Conservation (phyloP, 2,329 filamentous ascomycete species). For the Bisporella sp. region DNA sequence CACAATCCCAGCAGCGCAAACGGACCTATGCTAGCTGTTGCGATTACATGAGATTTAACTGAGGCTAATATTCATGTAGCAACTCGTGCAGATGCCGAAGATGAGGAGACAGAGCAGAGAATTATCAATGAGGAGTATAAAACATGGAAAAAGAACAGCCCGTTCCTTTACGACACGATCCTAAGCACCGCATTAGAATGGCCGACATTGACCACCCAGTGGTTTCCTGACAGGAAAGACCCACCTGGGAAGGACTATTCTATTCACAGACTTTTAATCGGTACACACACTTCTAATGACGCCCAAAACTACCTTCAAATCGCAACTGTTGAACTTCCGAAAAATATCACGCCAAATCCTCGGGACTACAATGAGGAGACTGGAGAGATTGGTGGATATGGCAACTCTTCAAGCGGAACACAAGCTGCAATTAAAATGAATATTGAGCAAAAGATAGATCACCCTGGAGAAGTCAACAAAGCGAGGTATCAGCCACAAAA, state of each 20-base stretch:
- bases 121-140: constrained; percentile 99
- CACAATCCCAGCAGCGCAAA: too few species aligned
- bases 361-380: constrained; percentile 86
- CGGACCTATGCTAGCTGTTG: too few species aligned
- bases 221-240: constrained; percentile 92
- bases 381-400: constrained; percentile 91
- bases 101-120: constrained; percentile 70
- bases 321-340: constrained; percentile 87
- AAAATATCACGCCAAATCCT: constrained; percentile 64
- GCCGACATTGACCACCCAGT: constrained; percentile 95
- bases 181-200: constrained; percentile 91
- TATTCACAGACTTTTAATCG: constrained; percentile 82
- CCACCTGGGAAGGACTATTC: constrained; percentile 80
- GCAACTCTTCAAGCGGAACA: constrained; percentile 59
- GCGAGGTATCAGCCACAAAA: constrained; percentile 97
- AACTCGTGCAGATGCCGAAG: constrained; percentile 48
- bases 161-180: constrained; percentile 97
- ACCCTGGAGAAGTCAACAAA: constrained; percentile 97
- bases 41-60: too few species aligned
- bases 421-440: constrained; percentile 75
- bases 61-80: too few species aligned
- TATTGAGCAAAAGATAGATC: constrained; percentile 92
- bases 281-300: constrained; percentile 86
- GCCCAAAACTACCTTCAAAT: constrained; percentile 91
- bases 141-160: constrained; percentile 99